Evolutionary conservation across 1,284 basidiomycete genomes (phyloP), one percentile per base, ranked within the genome.

Genomic region (Trametes versicolor): DNA sequence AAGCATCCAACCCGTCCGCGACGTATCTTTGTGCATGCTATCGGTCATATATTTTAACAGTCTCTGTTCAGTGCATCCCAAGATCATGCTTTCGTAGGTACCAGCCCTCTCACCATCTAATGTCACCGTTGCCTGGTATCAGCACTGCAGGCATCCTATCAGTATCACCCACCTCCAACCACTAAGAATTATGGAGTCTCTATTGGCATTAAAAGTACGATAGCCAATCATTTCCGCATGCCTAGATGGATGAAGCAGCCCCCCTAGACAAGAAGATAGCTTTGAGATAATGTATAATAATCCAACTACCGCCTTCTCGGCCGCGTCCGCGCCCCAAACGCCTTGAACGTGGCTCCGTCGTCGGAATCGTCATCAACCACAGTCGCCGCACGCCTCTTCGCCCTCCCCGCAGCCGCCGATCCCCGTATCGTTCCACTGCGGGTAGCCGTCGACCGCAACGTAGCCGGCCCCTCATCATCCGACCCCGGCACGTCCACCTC

Each of bases 281-380:
- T 8, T 32, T 32, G 29, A 32, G 29, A 32, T 32, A 8, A 4
- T 3, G 29, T 32, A 32, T 32, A 32, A 4, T 8, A 32, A 8
- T 32, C 29, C 29, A 4, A 32, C 29, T 32, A 32, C 29, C 29
- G 29, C 29, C 29, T 32, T 32, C 29, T 55, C 25, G 70, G 50
- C 64, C 63, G 74, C 69, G 78, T 82, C 69, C 78, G 79, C 47
- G 78, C 77, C 6, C 74, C 72, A 70, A 91, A 90, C 6, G 90
- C 89, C 69, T 85, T 86, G 78, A 92, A 92, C 21, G 86, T 84
- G 23, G 82, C 83, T 12, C 82, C 89, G 65, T 92, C 88, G 70
- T 92, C 90, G 17, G 88, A 90, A 74, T 91, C 90, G 71, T 90
- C 89, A 58, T 89, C 87, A 7, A 82, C 77, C 47, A 88, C 74